Percentiles rank a stretch among this genome's conserved stretches.
phyloP scores from a whole-genome alignment of 2,329 filamentous ascomycete genomes.

The Penicillium expansum region DNA sequence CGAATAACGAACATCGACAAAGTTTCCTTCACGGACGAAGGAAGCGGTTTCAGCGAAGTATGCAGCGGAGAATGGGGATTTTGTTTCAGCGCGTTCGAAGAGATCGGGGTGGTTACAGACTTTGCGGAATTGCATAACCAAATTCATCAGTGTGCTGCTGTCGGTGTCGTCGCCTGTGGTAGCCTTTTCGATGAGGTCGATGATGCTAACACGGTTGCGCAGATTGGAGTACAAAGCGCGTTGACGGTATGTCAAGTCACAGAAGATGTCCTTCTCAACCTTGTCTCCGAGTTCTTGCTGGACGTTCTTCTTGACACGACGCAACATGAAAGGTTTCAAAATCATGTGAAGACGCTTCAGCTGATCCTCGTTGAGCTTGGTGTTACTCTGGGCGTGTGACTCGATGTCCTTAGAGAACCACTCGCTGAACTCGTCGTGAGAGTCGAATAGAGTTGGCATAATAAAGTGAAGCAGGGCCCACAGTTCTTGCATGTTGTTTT shows the following conservation, averaged over 20 bases:
- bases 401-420: constrained; percentile 69
- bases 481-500: constrained; percentile 99
- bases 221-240: constrained; percentile 89
- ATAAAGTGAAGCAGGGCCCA: constrained; percentile 99
- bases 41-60: constrained; percentile 93
- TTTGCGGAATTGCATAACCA: constrained; percentile 99
- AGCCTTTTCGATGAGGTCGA: constrained; percentile 97
- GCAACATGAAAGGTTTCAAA: constrained; percentile 97
- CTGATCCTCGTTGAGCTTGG: constrained; percentile 98
- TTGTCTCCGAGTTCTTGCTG: constrained; percentile 99
- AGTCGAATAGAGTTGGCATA: constrained; percentile 95
- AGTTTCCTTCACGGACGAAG: constrained; percentile 82
- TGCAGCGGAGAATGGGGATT: constrained; percentile 78
- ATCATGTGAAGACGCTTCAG: constrained; percentile 98
- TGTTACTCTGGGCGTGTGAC: constrained; percentile 97
- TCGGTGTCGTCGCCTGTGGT: constrained; percentile 92
- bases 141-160: constrained; percentile 94
- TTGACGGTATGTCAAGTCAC: constrained; percentile 93
- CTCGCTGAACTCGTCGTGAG: constrained; percentile 53
- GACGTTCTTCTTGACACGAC: constrained; percentile 99
- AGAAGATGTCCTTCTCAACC: constrained; percentile 95
- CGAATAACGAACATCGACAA: constrained; percentile 80
- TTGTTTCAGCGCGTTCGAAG: constrained; percentile 91
- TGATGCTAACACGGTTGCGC: constrained; percentile 95
- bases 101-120: constrained; percentile 98